phyloP scores from a whole-genome alignment of 805 yeast genomes.

The Wickerhamiella occidentalis region DNA sequence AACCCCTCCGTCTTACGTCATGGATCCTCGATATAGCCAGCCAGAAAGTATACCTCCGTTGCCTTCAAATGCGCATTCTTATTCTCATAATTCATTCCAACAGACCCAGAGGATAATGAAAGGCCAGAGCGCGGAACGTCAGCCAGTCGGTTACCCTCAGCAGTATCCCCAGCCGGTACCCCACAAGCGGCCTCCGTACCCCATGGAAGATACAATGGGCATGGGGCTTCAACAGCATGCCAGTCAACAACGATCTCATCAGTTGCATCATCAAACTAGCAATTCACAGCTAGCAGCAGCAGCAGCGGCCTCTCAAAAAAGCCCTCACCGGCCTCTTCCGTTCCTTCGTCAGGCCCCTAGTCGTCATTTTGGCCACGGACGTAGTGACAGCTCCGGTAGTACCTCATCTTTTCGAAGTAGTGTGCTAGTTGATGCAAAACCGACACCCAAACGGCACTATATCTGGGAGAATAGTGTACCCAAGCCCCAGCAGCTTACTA shows the following conservation, averaged over 20 bases:
- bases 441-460: slow-evolving; percentile 10
- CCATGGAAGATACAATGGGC: slow-evolving; percentile 3
- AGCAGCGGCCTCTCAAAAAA: neutral
- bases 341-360: neutral
- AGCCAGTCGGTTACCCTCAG: neutral
- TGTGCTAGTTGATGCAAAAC: slow-evolving; percentile 9
- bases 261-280: neutral
- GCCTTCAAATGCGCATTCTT: neutral
- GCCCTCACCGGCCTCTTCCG: slow-evolving; percentile 1
- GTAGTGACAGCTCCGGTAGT: slow-evolving; percentile 6
- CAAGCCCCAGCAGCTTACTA: slow-evolving; percentile 16
- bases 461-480: slow-evolving; percentile 6
- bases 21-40: slow-evolving; percentile 1
- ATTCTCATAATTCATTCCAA: neutral
- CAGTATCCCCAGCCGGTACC: neutral
- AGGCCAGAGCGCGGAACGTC: neutral
- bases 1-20: neutral
- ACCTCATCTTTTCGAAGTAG: neutral
- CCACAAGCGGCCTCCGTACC: neutral
- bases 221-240: neutral
- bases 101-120: neutral
- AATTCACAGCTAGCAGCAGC: neutral
- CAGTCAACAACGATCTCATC: too few relatives aligned
- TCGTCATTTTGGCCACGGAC: slow-evolving; percentile 3
- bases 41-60: slow-evolving; percentile 2